These are phyloP conservation scores for Suillus spraguei DNA, from an alignment of 768 basidiomycete genomes.

Conservation along the genomic window DNA sequence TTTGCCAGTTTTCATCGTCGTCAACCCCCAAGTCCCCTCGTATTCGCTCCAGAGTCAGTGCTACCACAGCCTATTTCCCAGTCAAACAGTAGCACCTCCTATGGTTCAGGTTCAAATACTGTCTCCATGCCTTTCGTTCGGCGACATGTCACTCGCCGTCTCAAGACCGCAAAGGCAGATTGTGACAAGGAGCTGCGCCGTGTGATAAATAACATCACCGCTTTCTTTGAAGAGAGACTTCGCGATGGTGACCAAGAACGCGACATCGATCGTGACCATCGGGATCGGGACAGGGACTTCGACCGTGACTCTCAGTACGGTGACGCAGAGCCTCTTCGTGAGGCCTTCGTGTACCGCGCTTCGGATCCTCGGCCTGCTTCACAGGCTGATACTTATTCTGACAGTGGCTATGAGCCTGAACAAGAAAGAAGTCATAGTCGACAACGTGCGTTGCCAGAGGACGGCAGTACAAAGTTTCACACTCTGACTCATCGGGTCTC, in stretches of 20 bases:
- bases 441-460: slow-evolving; percentile 71
- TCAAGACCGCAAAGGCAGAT: slow-evolving; percentile 91
- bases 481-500: slow-evolving; percentile 57
- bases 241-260: slow-evolving; percentile 69
- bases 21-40: slow-evolving; percentile 72
- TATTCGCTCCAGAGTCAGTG: slow-evolving; percentile 71
- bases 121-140: slow-evolving; percentile 93
- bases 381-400: slow-evolving; percentile 74
- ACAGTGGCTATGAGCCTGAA: slow-evolving; percentile 85
- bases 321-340: slow-evolving; percentile 59
- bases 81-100: slow-evolving; percentile 37
- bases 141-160: slow-evolving; percentile 89
- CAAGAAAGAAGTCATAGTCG: slow-evolving; percentile 60
- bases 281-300: slow-evolving; percentile 44
- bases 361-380: slow-evolving; percentile 57
- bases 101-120: slow-evolving; percentile 65
- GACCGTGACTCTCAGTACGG: slow-evolving; percentile 61
- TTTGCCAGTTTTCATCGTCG: slow-evolving; percentile 48
- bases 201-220: slow-evolving; percentile 91
- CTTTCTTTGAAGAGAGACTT: slow-evolving; percentile 91
- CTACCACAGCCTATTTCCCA: slow-evolving; percentile 51
- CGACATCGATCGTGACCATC: slow-evolving; percentile 64
- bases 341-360: slow-evolving; percentile 61
- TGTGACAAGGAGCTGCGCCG: slow-evolving; percentile 97
- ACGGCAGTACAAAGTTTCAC: slow-evolving; percentile 38